Percentiles rank a stretch among this genome's conserved stretches.
phyloP scores from a whole-genome alignment of 805 yeast species.

The Kodamaea leandrae region DNA sequence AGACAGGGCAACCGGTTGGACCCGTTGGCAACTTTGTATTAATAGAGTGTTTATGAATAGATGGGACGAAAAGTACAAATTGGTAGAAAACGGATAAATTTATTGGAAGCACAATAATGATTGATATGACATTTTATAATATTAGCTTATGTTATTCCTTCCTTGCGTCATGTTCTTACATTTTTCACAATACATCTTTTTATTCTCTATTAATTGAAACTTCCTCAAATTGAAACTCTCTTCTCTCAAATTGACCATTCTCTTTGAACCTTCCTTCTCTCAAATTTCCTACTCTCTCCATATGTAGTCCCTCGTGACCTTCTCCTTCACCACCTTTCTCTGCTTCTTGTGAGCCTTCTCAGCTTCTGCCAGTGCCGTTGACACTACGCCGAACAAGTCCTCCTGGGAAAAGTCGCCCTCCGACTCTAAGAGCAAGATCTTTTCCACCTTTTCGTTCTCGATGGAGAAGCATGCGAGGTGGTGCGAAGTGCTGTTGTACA shows the following conservation, averaged over 20 bases:
- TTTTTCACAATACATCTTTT: too few relatives aligned
- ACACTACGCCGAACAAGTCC: constrained; percentile 52
- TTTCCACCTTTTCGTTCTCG: constrained; percentile 46
- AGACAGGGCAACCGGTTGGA: constrained; percentile 30
- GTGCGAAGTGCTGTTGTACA: constrained; percentile 49
- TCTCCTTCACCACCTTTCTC: constrained; percentile 42
- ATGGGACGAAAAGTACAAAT: not conserved
- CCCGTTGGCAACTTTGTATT: constrained; percentile 45
- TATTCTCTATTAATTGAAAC: too few relatives aligned
- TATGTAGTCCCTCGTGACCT: constrained; percentile 53
- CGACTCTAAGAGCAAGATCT: constrained; percentile 69
- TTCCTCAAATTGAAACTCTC: too few relatives aligned
- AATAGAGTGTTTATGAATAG: constrained; percentile 8
- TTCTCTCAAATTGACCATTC: too few relatives aligned
- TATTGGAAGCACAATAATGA: too few relatives aligned
- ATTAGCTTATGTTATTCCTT: too few relatives aligned
- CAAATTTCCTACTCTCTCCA: constrained; percentile 44
- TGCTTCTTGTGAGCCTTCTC: constrained; percentile 48
- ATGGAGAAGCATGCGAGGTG: constrained; percentile 67
- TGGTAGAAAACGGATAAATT: too few relatives aligned
- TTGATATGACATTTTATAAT: too few relatives aligned
- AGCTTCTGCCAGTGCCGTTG: constrained; percentile 48
- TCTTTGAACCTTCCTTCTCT: too few relatives aligned
- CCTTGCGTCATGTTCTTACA: too few relatives aligned
- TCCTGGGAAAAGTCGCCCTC: constrained; percentile 64